Evolutionary conservation across 2,329 filamentous ascomycete species (phyloP).

Genomic region (Cladosporium sp.): DNA sequence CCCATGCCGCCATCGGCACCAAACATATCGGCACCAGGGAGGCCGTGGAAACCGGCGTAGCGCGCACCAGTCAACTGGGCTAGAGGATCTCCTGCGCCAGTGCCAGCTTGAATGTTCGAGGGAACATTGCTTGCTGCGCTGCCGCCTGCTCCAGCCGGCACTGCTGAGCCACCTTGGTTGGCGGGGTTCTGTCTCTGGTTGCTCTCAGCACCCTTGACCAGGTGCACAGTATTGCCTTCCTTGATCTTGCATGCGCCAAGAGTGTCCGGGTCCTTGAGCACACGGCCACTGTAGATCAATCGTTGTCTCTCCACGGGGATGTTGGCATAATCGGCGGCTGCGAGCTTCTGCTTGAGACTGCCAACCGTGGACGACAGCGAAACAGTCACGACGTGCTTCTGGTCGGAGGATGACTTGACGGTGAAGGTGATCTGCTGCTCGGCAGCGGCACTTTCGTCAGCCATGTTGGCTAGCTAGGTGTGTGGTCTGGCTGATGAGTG

Average conservation of each 20-base stretch:
- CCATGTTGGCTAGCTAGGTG: constrained; percentile 50
- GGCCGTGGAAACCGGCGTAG: constrained; percentile 85
- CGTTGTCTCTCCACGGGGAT: constrained; percentile 84
- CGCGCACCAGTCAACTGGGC: constrained; percentile 87
- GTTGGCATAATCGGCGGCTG: constrained; percentile 76
- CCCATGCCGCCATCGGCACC: constrained; percentile 96
- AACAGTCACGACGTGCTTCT: constrained; percentile 78
- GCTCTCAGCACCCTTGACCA: constrained; percentile 94
- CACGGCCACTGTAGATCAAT: constrained; percentile 93
- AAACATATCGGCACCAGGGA: constrained; percentile 84
- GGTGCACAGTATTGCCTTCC: constrained; percentile 88
- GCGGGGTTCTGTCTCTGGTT: constrained; percentile 61
- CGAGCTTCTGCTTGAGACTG: constrained; percentile 86
- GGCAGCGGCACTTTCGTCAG: constrained; percentile 41
- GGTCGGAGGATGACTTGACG: constrained; percentile 93
- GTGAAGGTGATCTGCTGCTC: constrained; percentile 88
- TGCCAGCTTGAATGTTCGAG: constrained; percentile 73
- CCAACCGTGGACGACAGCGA: constrained; percentile 69
- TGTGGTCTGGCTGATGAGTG: constrained; percentile 42
- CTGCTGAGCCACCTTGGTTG: constrained; percentile 40
- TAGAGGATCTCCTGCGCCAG: constrained; percentile 78
- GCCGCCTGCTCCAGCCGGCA: constrained; percentile 37
- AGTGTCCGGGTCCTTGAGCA: constrained; percentile 91
- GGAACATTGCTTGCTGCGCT: constrained; percentile 60
- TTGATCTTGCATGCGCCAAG: constrained; percentile 90